Conservation (phyloP, 2,329 filamentous ascomycete species). For the Xylaria arbuscula region DNA sequence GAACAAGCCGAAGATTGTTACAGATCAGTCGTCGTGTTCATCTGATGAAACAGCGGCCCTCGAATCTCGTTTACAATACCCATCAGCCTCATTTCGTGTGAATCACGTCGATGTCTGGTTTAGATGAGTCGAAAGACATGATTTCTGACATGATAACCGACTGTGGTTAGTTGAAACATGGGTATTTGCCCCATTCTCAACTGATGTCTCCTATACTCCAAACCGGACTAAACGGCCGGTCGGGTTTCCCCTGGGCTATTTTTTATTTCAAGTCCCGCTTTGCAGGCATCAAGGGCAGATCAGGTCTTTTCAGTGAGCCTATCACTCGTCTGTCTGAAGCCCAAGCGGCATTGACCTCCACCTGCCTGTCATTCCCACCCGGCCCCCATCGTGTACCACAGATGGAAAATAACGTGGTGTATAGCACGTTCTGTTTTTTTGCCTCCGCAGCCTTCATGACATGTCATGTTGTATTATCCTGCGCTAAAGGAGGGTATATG, state of each 20-base stretch:
- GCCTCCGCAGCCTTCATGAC: conserved; percentile 41
- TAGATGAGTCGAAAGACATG: conserved; percentile 39
- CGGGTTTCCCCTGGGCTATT: conserved; percentile 38
- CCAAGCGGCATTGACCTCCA: conserved; percentile 45
- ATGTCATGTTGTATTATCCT: conserved; percentile 45
- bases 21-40: conserved; percentile 2
- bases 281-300: conserved; percentile 37
- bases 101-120: conserved; percentile 29
- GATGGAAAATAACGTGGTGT: conserved; percentile 40
- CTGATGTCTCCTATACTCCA: conserved; percentile 45
- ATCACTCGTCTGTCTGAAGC: conserved; percentile 40
- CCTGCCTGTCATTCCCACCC: conserved; percentile 45
- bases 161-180: conserved; percentile 38
- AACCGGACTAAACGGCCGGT: conserved; percentile 41
- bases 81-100: conserved; percentile 31
- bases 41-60: conserved; percentile 20
- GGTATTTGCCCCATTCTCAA: conserved; percentile 38
- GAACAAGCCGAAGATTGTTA: conserved; percentile 15
- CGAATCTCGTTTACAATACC: conserved; percentile 24
- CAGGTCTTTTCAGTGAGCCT: conserved; percentile 41
- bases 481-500: conserved; percentile 45
- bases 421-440: conserved; percentile 41
- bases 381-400: conserved; percentile 34
- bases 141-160: conserved; percentile 36
- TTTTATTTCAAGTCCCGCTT: conserved; percentile 37